Evolutionary conservation across 768 basidiomycete genomes (phyloP).

Genomic region (Chiua virens): DNA sequence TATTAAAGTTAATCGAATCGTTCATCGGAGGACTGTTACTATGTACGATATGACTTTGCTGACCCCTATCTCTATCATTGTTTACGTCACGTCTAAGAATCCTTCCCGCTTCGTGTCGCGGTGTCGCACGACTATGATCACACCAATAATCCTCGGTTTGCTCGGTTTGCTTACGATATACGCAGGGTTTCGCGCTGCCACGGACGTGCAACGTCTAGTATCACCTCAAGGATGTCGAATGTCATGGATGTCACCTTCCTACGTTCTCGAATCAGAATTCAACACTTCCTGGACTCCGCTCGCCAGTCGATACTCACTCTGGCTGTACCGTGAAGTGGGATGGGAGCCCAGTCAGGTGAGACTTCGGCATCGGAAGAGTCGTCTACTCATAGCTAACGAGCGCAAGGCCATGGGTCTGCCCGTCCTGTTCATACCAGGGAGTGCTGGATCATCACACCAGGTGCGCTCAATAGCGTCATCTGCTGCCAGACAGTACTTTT

Average conservation of each 20-base stretch:
- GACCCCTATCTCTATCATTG: no score
- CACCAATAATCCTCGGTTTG: conserved; percentile 22
- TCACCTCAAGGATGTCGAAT: conserved; percentile 94
- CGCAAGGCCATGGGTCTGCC: conserved; percentile 56
- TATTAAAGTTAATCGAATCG: no score
- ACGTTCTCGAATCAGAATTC: conserved; percentile 69
- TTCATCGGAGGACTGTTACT: no score
- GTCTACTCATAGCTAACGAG: neutral
- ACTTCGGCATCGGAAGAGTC: conserved; percentile 4
- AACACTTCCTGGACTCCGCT: conserved; percentile 70
- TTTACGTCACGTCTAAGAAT: no score
- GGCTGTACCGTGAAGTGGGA: conserved; percentile 85
- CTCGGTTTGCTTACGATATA: conserved; percentile 38
- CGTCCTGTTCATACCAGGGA: conserved; percentile 96
- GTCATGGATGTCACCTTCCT: conserved; percentile 95
- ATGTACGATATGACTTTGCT: no score
- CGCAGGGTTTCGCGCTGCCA: conserved; percentile 44
- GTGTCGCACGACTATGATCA: conserved; percentile 12
- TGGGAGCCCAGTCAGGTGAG: conserved; percentile 71
- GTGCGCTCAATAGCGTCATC: conserved; percentile 94
- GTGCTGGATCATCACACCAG: conserved; percentile 93
- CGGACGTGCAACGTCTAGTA: conserved; percentile 47
- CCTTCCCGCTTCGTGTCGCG: no score
- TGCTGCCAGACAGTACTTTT: conserved; percentile 77
- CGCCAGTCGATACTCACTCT: conserved; percentile 76